Base-by-base conservation (phyloP, 1,139 yeast species). In the Yamadazyma songkhlaensis region DNA sequence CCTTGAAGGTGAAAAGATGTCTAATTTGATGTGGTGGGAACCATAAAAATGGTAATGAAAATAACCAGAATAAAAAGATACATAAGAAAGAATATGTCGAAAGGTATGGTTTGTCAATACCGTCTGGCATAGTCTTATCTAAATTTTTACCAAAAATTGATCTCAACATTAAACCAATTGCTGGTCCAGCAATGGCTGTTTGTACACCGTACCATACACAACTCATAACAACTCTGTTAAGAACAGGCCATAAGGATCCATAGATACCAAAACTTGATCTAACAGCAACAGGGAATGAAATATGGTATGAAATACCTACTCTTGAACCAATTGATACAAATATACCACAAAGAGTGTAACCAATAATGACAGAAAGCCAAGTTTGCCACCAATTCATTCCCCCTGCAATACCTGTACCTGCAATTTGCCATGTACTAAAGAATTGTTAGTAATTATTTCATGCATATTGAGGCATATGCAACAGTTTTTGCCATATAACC, bases 401-500 rank as follows among this genome's bases (percentile, higher is more conserved):
- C 38, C 67, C 68, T 42, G 83, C 82, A 22, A 70, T 67, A 46
- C 95, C 94, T 1, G 94, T 83, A 3, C 92, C 81, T 6, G 95
- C 95, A 52, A 88, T 86, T 64, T 85, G 90, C 90, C 94, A 87
- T 9, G 96, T 86, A 55, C 84, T 86, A 32, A 85, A 32, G 14
- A 21, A 36, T 31, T 3, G 38, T 31, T 36, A 36, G 35, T 36
- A 30, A 6, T 12, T 9, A 7, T 30, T n/a, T n/a, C n/a, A n/a
- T n/a, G n/a, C n/a, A 13, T 4, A 26, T 26, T 13, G 15, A 4
- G 6, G 20, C 4, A 4, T 17, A 4, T 17, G 20, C 20, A 17
- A 17, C 20, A 4, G 4, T 4, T 17, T 17, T n/a, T n/a, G n/a
- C n/a, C n/a, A n/a, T n/a, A n/a, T n/a, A 17, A 17, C 20, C 6